A percentile compares a stretch with the other conserved stretches of the same genome.
Conservation (phyloP, 768 basidiomycete species). For the Auricularia cornea region DNA sequence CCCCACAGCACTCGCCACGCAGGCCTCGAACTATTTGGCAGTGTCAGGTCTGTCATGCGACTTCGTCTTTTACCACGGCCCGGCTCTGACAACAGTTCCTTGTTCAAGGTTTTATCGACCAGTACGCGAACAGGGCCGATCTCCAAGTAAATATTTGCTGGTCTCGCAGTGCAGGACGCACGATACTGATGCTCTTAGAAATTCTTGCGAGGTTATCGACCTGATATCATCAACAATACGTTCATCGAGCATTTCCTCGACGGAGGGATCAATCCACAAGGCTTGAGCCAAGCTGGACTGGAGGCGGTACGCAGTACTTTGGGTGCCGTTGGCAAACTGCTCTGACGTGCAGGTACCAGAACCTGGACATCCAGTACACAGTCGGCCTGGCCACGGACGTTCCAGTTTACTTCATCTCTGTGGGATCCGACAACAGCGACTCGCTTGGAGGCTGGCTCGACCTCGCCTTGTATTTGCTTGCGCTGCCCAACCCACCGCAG, state of each 20-base stretch:
- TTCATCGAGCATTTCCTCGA: conserved; percentile 16
- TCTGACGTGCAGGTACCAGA: too few species aligned
- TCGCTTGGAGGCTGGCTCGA: conserved; percentile 50
- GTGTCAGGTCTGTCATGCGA: conserved; percentile 30
- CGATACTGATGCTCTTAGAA: neutral
- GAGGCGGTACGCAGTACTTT: too few species aligned
- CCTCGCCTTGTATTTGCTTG: conserved; percentile 31
- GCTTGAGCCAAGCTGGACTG: conserved; percentile 38
- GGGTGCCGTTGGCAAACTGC: too few species aligned
- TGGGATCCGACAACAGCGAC: conserved; percentile 34
- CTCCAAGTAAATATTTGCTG: neutral
- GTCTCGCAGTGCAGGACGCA: too few species aligned
- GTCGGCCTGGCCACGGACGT: conserved; percentile 44
- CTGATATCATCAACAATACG: conserved; percentile 14
- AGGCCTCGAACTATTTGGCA: conserved; percentile 43
- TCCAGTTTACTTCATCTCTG: conserved; percentile 51
- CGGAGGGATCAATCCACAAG: conserved; percentile 38
- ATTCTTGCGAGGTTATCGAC: conserved; percentile 7
- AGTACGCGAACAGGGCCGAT: conserved; percentile 24
- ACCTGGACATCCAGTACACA: conserved; percentile 30
- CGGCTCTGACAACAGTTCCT: neutral
- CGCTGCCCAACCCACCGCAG: conserved; percentile 40
- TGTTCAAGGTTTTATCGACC: conserved; percentile 20
- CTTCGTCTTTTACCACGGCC: conserved; percentile 14
- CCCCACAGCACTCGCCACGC: conserved; percentile 17